Base-by-base conservation (phyloP, 2,329 filamentous ascomycete species). In the Domatiomyces globalis region DNA sequence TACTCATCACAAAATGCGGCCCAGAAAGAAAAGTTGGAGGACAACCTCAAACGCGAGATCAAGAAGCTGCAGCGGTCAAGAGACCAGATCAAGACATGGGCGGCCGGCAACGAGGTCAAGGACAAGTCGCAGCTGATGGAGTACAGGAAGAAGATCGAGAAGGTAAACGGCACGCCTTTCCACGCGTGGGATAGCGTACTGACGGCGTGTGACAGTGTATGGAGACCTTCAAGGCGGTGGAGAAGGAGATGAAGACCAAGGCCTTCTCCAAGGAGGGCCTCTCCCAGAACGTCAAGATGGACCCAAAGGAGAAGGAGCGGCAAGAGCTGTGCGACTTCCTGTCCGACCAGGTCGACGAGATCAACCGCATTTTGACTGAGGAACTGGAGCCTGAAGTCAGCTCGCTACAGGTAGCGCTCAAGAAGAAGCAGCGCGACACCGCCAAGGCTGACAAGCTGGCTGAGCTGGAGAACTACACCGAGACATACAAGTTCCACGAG, bases 211-310 rank as follows among this genome's bases (percentile, higher is more conserved):
- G 42, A 54, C 58, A 72, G 66, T 71, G 68, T 71, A 98, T 98
- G 92, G 92, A 98, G 72, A 88, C 87, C 64, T 98, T 98, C 79
- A 98, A 98, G 74, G 90, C 89, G n/a, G 92, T 98, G 49, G 92
- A 98, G 71, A 98, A 98, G 75, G 92, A 95, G 64, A 96, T 98
- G 92, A 98, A 98, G 76, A 98, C 92, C 52, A 98, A 98, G 70
- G 92, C 92, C 55, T 98, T 95, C 71, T 96, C 92, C 56, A 96
- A 98, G 75, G 92, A 96, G 71, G 92, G 92, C 45, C 73, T 98
- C 58, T 92, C 87, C 57, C 86, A 90, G 49, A 87, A 88, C 22
- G 83, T 87, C 48, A 94, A 94, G 69, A 78, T 96, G 58, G 92
- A 98, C 71, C 92, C 92, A n/a, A 94, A 89, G 67, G 92, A 96